A percentile compares a stretch with the other conserved stretches of the same genome.
Conservation (phyloP, 441 rosid species). For the Brassica hybrid region DNA sequence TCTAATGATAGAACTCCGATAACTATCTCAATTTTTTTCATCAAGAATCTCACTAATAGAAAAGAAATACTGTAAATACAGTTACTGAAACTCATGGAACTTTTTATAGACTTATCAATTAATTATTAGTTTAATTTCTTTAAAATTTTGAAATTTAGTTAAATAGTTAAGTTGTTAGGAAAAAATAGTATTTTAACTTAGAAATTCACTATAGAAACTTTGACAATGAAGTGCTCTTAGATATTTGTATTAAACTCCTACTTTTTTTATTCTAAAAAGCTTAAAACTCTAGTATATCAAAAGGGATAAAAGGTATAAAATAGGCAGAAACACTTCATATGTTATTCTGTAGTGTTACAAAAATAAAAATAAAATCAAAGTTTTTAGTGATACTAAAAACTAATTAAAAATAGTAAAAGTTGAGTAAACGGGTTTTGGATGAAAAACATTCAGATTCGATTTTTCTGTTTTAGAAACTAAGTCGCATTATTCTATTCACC, state of each 20-base stretch:
- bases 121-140: neutral
- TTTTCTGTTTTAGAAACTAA: too few relatives aligned
- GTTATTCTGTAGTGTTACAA: neutral
- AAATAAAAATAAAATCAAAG: neutral
- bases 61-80: too few relatives aligned
- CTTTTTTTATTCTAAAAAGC: neutral
- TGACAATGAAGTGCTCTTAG: neutral
- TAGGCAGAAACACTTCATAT: neutral
- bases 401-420: too few relatives aligned
- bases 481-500: too few relatives aligned
- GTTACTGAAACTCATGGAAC: too few relatives aligned
- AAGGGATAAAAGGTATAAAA: neutral
- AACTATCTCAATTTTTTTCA: too few relatives aligned
- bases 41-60: too few relatives aligned
- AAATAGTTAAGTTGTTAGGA: neutral
- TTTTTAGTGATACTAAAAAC: neutral
- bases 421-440: too few relatives aligned
- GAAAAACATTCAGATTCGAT: too few relatives aligned
- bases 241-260: neutral
- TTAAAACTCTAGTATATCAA: neutral
- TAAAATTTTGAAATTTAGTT: too few relatives aligned
- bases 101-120: neutral
- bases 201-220: neutral
- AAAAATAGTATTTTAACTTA: too few relatives aligned
- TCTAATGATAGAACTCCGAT: too few relatives aligned